These are phyloP conservation scores for Rhodotorula mucilaginosa DNA, from an alignment of 1,284 basidiomycete species.

Conservation along the genomic window DNA sequence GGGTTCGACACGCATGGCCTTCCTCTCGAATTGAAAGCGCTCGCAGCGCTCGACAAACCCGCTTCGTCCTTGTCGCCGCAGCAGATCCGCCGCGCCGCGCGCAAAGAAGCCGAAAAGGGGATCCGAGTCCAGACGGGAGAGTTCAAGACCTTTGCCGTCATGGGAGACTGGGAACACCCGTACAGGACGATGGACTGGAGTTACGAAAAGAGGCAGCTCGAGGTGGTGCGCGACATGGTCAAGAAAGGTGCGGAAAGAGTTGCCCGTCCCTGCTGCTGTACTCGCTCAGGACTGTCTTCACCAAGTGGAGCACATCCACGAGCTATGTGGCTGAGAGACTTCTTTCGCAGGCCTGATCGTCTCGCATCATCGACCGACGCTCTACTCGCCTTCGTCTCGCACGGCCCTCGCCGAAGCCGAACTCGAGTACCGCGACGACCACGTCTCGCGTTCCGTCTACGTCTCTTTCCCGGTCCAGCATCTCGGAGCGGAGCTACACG, in stretches of 20 bases:
- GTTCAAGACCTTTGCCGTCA: conserved; percentile 79
- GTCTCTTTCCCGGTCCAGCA: conserved; percentile 66
- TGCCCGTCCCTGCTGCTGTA: neutral
- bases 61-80: conserved; percentile 59
- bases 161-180: conserved; percentile 84
- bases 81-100: conserved; percentile 70
- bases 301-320: no score
- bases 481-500: conserved; percentile 12
- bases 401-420: conserved; percentile 97
- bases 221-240: conserved; percentile 85
- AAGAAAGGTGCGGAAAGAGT: conserved; percentile 60
- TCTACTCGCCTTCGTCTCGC: conserved; percentile 91
- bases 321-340: fast-evolving
- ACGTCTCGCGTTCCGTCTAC: conserved; percentile 83
- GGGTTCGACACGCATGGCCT: conserved; percentile 99
- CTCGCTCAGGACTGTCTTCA: neutral
- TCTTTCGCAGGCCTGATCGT: conserved; percentile 67
- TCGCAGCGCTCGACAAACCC: conserved; percentile 57
- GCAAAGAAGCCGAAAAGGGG: conserved; percentile 69
- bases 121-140: conserved; percentile 75
- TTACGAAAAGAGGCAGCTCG: conserved; percentile 86
- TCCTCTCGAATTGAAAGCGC: conserved; percentile 90
- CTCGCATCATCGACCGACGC: conserved; percentile 81
- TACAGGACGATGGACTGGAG: conserved; percentile 68
- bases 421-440: conserved; percentile 83